Conservation (phyloP, 2,329 filamentous ascomycete species). For the Samsoniella hepiali region DNA sequence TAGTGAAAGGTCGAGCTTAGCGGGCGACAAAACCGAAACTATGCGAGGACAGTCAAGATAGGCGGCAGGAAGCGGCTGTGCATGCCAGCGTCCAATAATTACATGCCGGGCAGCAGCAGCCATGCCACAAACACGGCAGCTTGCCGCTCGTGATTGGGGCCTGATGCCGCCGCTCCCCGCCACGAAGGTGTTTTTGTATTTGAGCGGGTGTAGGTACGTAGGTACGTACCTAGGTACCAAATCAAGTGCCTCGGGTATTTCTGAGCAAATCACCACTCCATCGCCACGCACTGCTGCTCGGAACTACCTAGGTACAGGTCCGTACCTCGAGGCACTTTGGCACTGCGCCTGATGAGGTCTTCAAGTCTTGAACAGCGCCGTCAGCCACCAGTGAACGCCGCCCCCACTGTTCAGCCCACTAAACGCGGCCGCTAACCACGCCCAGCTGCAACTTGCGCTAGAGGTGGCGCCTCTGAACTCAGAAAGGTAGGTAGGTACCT, state of each 20-base stretch:
- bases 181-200: no score
- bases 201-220: no score
- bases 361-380: background rate
- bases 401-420: background rate
- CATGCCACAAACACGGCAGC: background rate
- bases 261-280: no score
- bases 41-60: background rate
- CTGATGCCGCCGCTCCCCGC: background rate
- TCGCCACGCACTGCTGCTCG: no score
- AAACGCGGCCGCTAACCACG: background rate
- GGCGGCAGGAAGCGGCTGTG: background rate
- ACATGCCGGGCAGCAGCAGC: background rate
- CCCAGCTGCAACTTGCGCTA: background rate
- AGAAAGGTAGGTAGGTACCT: no score
- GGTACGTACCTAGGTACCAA: no score
- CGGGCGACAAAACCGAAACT: background rate
- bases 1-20: background rate
- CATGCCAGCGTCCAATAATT: background rate
- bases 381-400: background rate
- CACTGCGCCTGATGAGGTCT: no score
- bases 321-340: no score
- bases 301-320: no score
- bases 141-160: background rate
- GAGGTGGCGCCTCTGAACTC: background rate
- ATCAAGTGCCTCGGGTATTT: no score